Percentiles rank a stretch among this genome's conserved stretches.
phyloP scores from a whole-genome alignment of 176 grass and related monocot genomes.

The Ananas comosus region DNA sequence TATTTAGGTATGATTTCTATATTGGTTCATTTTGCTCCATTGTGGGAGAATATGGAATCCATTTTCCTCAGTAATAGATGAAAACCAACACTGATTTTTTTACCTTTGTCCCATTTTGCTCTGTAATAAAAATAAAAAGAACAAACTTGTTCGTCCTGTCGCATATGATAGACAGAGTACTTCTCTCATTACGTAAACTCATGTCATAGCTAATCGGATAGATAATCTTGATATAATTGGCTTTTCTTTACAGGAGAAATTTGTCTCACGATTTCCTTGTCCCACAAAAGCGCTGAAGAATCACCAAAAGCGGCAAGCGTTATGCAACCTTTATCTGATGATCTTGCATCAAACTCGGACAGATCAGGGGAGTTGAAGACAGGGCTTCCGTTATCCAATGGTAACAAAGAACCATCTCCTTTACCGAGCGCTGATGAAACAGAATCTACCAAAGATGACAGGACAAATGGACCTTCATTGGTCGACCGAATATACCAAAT shows the following conservation, averaged over 20 bases:
- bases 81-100: background rate
- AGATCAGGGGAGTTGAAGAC: slow-evolving; percentile 65
- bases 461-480: slow-evolving; percentile 33
- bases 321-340: slow-evolving; percentile 39
- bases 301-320: background rate
- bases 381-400: slow-evolving; percentile 30
- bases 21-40: background rate
- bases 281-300: slow-evolving; percentile 49
- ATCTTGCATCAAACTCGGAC: slow-evolving; percentile 70
- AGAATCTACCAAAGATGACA: slow-evolving; percentile 41
- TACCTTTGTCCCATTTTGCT: no score
- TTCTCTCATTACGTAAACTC: no score
- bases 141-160: no score
- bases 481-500: slow-evolving; percentile 56
- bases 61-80: background rate
- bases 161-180: no score
- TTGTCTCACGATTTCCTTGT: slow-evolving; percentile 41
- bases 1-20: background rate
- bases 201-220: no score
- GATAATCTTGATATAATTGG: background rate
- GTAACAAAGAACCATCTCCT: slow-evolving; percentile 24
- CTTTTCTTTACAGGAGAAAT: slow-evolving; percentile 59
- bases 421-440: slow-evolving; percentile 19
- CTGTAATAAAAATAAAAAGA: no score
- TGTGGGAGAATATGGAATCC: background rate